Percentiles rank a stretch among this genome's conserved stretches.
Conservation (phyloP, 2,329 filamentous ascomycete genomes). For the Xylariaceae sp. region DNA sequence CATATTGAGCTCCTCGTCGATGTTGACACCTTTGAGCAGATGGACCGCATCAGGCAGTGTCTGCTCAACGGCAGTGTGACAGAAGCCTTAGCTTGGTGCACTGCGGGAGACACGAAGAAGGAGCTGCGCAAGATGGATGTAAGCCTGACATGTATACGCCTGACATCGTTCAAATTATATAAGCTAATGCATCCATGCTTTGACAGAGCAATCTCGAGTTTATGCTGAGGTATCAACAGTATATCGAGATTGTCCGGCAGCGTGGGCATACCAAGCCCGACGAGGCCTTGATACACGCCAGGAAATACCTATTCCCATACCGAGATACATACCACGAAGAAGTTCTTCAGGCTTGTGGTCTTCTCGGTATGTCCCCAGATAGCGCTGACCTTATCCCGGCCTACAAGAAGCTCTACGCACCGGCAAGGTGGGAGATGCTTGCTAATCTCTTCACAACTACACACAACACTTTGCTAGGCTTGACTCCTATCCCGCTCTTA, state of each 20-base stretch:
- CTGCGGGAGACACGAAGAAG: slow-evolving; percentile 75
- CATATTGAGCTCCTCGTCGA: slow-evolving; percentile 81
- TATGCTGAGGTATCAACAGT: slow-evolving; percentile 89
- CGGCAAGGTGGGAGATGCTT: slow-evolving; percentile 70
- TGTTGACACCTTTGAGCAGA: slow-evolving; percentile 80
- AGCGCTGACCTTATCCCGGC: slow-evolving; percentile 38
- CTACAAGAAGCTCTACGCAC: slow-evolving; percentile 65
- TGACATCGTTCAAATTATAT: slow-evolving; percentile 2
- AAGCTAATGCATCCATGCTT: not conserved
- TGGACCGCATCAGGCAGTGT: slow-evolving; percentile 73
- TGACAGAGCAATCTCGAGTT: slow-evolving; percentile 70
- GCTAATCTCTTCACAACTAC: slow-evolving; percentile 79
- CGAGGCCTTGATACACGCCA: slow-evolving; percentile 79
- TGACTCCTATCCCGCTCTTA: slow-evolving; percentile 79
- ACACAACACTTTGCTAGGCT: slow-evolving; percentile 79
- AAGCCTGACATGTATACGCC: slow-evolving; percentile 28
- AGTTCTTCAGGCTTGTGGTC: slow-evolving; percentile 70
- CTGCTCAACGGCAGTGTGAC: slow-evolving; percentile 67
- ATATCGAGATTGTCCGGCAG: slow-evolving; percentile 81
- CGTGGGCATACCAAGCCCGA: slow-evolving; percentile 60
- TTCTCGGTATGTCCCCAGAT: slow-evolving; percentile 71
- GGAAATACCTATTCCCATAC: slow-evolving; percentile 74
- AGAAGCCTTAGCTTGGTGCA: slow-evolving; percentile 86
- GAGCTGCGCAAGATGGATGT: slow-evolving; percentile 85
- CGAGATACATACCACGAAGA: slow-evolving; percentile 65